phyloP scores from a whole-genome alignment of 257 asterid genomes.

The Solanum commersonii region DNA sequence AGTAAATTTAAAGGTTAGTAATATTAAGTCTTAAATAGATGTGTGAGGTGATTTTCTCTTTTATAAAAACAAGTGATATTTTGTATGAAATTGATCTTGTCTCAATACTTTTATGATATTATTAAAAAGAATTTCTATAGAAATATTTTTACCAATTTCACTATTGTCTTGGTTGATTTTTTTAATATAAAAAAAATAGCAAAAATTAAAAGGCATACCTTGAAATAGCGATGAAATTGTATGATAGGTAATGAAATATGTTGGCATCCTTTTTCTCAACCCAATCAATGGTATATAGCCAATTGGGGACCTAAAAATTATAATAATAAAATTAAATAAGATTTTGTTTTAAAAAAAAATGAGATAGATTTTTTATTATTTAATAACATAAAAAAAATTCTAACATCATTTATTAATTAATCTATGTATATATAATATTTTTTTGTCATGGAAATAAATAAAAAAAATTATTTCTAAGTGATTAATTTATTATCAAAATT shows the following conservation, averaged over 20 bases:
- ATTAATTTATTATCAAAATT: not conserved
- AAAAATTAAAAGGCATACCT: not conserved
- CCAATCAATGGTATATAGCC: slow-evolving; percentile 57
- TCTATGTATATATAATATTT: too few relatives aligned
- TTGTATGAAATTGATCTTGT: not conserved
- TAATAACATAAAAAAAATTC: too few relatives aligned
- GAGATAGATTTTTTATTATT: too few relatives aligned
- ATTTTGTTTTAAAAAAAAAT: not conserved
- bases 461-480: not conserved
- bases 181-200: not conserved
- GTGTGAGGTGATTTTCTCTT: not conserved
- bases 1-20: too few relatives aligned
- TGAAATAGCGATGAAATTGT: not conserved
- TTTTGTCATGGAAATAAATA: not conserved
- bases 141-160: not conserved
- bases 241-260: not conserved
- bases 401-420: too few relatives aligned
- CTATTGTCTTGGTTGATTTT: not conserved
- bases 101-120: not conserved
- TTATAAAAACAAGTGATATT: not conserved
- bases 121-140: not conserved
- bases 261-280: not conserved
- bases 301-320: slow-evolving; percentile 47
- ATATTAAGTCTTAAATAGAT: not conserved
- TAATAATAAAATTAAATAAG: not conserved